Evolutionary conservation across 2,329 filamentous ascomycete species (phyloP).

Genomic region (Xylariales sp.): DNA sequence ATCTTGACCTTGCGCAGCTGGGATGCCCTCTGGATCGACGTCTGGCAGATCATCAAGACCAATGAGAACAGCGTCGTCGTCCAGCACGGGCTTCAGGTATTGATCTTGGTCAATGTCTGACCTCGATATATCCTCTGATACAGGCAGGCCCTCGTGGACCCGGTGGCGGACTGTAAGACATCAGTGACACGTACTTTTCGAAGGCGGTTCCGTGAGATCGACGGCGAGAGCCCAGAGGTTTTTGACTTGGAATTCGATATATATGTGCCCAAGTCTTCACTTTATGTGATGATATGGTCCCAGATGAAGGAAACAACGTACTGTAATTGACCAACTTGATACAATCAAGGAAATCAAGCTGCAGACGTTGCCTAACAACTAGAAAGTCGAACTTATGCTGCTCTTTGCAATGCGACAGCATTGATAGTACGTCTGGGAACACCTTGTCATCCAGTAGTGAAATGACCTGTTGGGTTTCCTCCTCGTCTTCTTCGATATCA

Average conservation of each 20-base stretch:
- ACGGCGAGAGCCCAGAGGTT: too few relatives aligned
- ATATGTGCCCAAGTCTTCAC: too few relatives aligned
- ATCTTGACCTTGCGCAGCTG: conserved; percentile 14
- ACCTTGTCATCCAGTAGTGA: conserved; percentile 64
- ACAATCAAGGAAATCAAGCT: conserved; percentile 67
- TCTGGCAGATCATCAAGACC: conserved; percentile 73
- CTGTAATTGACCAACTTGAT: conserved; percentile 72
- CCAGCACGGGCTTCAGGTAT: conserved; percentile 77
- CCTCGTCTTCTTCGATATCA: conserved; percentile 55
- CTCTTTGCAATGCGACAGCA: conserved; percentile 66
- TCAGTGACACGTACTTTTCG: too few relatives aligned
- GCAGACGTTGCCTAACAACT: conserved; percentile 49
- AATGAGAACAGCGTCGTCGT: conserved; percentile 86
- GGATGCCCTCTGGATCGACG: conserved; percentile 28
- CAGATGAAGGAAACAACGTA: conserved; percentile 20
- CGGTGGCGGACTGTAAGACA: conserved; percentile 38
- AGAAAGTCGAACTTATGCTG: conserved; percentile 64
- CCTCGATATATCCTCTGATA: conserved; percentile 55
- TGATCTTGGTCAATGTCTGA: conserved; percentile 69
- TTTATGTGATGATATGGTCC: too few relatives aligned
- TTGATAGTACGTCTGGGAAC: conserved; percentile 58
- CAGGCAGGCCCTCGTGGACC: conserved; percentile 36
- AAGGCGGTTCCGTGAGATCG: too few relatives aligned
- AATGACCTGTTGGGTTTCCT: conserved; percentile 55
- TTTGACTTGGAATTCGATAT: too few relatives aligned